Evolutionary conservation across 306 rosid genomes (phyloP), one percentile per base, ranked within the genome.

Genomic region (Canavalia gladiata): DNA sequence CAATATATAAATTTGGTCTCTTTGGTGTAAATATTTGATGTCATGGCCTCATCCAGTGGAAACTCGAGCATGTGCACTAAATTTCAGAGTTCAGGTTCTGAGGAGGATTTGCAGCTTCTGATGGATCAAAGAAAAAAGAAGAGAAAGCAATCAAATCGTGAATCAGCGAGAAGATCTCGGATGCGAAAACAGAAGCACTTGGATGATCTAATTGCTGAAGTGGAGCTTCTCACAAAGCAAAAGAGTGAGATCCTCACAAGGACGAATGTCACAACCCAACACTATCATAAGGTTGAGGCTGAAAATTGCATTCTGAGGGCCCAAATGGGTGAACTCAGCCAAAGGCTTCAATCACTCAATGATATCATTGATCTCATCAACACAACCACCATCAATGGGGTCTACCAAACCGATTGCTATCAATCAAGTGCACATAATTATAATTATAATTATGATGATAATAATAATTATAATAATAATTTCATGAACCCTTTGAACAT

Each of bases 41-140:
- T 97, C 86, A 91, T 93, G 99, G 98, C 86, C 63, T 83, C 94
- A n/a, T 83, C 91, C 0, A 89, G 92, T 39, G 98, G 98, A 72
- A 93, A 90, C 77, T 90, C 97, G 9, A 81, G 89, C n/a, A 76
- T 80, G 30, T 70, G 81, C 30, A 76, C 84, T 0, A 89, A 76
- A 50, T 77, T 72, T 51, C 93, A 75, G 69, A 88, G 79, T 73
- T 88, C 86, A 8, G 92, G 91, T 0, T 91, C 93, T 1, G 94
- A 91, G 64, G 92, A 84, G 7, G 90, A 90, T 8, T 79, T 92
- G 86, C 94, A 82, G 79, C 42, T 71, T 57, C 43, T 84, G 83
- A 85, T 90, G 91, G 93, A 90, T 68, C 90, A 89, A 28, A 89
- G 92, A 4, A 93, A 91, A 13, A 80, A 87, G 88, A 95, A 91